Conservation (phyloP, 2,329 filamentous ascomycete genomes). For the Epichloe bromicola region DNA sequence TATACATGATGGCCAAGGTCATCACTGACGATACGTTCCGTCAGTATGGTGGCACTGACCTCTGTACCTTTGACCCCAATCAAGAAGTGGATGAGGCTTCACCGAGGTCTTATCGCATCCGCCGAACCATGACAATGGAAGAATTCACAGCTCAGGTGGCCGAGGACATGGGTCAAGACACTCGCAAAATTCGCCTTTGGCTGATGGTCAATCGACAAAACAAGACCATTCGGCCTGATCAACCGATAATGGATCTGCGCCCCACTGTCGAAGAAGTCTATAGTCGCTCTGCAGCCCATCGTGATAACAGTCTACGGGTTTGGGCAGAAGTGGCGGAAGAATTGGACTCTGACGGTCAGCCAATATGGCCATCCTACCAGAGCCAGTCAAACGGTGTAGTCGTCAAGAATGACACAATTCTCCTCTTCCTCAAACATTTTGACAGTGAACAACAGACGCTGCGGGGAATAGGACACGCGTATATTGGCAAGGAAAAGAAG, state of each 20-base stretch:
- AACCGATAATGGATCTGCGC: constrained; percentile 64
- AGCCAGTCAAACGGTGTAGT: constrained; percentile 42
- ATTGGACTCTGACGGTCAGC: constrained; percentile 51
- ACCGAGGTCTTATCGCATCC: constrained; percentile 59
- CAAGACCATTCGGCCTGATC: constrained; percentile 85
- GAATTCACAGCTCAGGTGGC: constrained; percentile 64
- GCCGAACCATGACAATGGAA: constrained; percentile 60
- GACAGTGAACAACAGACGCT: constrained; percentile 65
- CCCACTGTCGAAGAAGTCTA: constrained; percentile 65
- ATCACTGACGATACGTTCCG: constrained; percentile 73
- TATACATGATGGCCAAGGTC: constrained; percentile 77
- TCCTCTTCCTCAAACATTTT: constrained; percentile 89
- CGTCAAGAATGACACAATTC: constrained; percentile 50
- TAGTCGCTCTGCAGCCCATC: constrained; percentile 37
- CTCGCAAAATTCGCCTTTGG: constrained; percentile 71
- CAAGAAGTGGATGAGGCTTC: constrained; percentile 54
- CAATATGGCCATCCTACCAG: constrained; percentile 56
- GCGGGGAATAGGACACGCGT: constrained; percentile 67
- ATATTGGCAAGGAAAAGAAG: constrained; percentile 77
- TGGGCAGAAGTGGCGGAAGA: constrained; percentile 74
- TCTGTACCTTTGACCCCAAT: constrained; percentile 55
- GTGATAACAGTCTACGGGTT: constrained; percentile 64
- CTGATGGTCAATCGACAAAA: constrained; percentile 98
- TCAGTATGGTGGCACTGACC: constrained; percentile 70
- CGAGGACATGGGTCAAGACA: constrained; percentile 52